Evolutionary conservation across 441 rosid genomes (phyloP).

Genomic region (Geranium incanum): DNA sequence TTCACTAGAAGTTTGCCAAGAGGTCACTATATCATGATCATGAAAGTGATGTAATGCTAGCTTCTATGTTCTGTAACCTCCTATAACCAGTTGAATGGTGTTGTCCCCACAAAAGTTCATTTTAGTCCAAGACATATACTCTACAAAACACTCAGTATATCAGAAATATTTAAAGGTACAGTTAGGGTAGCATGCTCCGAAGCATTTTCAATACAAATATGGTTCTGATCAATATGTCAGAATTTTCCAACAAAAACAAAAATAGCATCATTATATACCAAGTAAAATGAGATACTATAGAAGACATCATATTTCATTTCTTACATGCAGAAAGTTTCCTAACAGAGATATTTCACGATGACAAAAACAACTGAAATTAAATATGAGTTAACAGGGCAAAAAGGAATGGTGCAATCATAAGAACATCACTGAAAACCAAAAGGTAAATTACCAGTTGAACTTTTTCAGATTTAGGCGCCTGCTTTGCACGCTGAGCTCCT

Average conservation of each 20-base stretch:
- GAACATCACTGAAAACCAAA: background rate
- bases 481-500: conserved; percentile 30
- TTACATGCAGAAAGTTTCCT: background rate
- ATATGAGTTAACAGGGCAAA: background rate
- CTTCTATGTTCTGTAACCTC: background rate
- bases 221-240: background rate
- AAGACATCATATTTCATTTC: background rate
- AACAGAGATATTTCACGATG: background rate
- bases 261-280: background rate
- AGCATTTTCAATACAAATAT: background rate
- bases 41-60: background rate
- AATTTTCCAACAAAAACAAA: background rate
- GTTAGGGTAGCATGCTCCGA: background rate
- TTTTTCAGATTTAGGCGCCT: conserved; percentile 64
- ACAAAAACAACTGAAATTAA: background rate
- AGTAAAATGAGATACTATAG: background rate
- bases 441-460: conserved; percentile 72
- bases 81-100: background rate
- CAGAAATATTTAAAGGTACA: background rate
- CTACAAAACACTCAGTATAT: background rate
- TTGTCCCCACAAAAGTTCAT: background rate
- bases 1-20: background rate
- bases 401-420: background rate
- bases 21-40: background rate
- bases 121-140: background rate